Base-by-base conservation (phyloP, 352 stramenopile species). In the Phytophthora constricta region DNA sequence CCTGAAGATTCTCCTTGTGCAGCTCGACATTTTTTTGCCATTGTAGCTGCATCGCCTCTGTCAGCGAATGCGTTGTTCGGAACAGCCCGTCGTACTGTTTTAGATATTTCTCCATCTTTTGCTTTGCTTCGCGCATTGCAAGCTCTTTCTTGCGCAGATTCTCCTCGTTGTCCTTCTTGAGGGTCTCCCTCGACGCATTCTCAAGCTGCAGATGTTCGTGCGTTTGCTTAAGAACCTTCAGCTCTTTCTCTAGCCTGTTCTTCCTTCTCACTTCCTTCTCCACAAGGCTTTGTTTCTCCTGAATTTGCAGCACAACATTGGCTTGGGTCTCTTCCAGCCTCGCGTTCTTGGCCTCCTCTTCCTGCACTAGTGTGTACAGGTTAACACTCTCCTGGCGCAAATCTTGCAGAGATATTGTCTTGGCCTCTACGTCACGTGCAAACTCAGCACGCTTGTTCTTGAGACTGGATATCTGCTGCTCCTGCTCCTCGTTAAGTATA, bases 31-130 rank as follows among this genome's bases (percentile, higher is more conserved):
- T 93, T 53, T 90, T 91, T 31, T 92, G 84, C 86, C 84, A 94
- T 50, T 94, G 86, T 25, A 79, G 47, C 42, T 94, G 84, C 83
- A 91, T 93, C n/a, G 82, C 82, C 52, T 91, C 83, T 1, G 86
- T 93, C 26, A 92, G 67, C 14, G 82, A 86, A 48, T 92, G 84
- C 0, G 84, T 93, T 41, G 84, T 91, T 28, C 85, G 77, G 49
- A 94, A 96, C 2, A 97, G 75, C 9, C 69, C 76, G 54, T 97
- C 88, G 54, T 97, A 96, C 52, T 97, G 81, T 31, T 88, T 90
- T 19, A 96, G 64, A 55, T 96, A 95, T 50, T 91, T 92, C 26
- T 97, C 86, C 85, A 97, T 96, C 43, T 93, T 92, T 7, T 88
- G 75, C 70, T 96, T 96, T 41, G 83, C 88, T 33, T 93, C 84